Base-by-base conservation (phyloP, 306 rosid species). In the Gleditsia sinensis region DNA sequence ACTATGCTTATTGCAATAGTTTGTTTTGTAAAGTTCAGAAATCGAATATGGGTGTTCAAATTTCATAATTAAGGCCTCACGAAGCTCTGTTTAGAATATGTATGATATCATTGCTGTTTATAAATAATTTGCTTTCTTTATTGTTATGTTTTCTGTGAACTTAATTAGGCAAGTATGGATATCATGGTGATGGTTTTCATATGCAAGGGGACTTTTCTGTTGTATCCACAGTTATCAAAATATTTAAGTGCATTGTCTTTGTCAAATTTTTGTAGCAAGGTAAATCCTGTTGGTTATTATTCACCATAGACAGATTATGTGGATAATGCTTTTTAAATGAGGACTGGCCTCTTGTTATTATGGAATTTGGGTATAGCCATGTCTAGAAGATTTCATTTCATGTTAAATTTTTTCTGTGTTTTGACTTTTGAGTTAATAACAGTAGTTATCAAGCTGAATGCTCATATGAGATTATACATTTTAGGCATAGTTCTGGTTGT, bases 131-230 rank as follows among this genome's bases (percentile, higher is more conserved):
- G 59, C 50, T 21, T 58, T 66, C 17, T 23, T 63, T 21, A 14
- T 43, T 7, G 21, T 28, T 43, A 34, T 62, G 59, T 21, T 30
- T 72, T 45, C 54, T 45, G 2, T 28, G 33, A 72, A 46, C 46
- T 39, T 51, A 36, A 72, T 66, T 49, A 45, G 34, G 51, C 36
- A 45, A 13, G 33, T 30, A 13, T 43, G 48, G 12, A 9, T 72
- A 24, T 68, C 48, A 67, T 80, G 62, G 54, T 40, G 68, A 74
- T 67, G 53, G 34, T 30, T 49, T 28, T 37, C 36, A 21, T 30
- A 19, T 36, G 49, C 17, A 43, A n/a, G 19, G 51, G 14, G 75
- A 19, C 67, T 72, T 27, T 21, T 48, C 48, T 49, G 40, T 49
- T 30, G 60, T 36, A 12, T 59, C 30, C 53, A 10, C 4, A 25